A percentile compares a stretch with the other conserved stretches of the same genome.
Evolutionary conservation across 495 filamentous ascomycete species (phyloP).

Genomic region (Podospora appendiculata): DNA sequence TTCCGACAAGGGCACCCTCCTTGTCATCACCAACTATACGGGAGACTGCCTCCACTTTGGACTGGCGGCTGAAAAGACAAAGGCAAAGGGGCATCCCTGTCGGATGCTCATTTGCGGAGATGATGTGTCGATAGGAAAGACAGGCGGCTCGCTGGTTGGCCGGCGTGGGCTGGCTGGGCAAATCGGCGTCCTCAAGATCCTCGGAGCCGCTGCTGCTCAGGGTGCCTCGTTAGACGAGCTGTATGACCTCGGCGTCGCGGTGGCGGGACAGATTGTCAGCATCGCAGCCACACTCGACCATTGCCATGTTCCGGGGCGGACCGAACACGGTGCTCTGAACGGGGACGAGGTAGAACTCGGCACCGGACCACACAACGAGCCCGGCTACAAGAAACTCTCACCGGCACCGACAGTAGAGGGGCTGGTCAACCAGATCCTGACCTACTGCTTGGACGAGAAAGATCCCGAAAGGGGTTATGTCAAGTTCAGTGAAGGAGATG

Average conservation of each 20-base stretch:
- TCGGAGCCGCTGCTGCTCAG: constrained; percentile 30
- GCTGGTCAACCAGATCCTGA: constrained; percentile 46
- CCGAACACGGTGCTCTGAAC: constrained; percentile 43
- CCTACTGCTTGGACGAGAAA: constrained; percentile 45
- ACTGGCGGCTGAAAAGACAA: constrained; percentile 53
- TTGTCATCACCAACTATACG: constrained; percentile 62
- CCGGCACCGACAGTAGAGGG: constrained; percentile 47
- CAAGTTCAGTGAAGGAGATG: constrained; percentile 44
- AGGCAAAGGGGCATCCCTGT: constrained; percentile 45
- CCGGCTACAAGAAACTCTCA: constrained; percentile 46
- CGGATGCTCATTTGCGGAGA: constrained; percentile 53
- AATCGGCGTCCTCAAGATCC: constrained; percentile 32
- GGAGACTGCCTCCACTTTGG: constrained; percentile 60
- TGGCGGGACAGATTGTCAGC: constrained; percentile 48
- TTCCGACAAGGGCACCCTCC: constrained; percentile 47
- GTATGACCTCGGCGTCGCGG: constrained; percentile 46
- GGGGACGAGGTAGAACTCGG: constrained; percentile 47
- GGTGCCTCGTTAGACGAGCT: constrained; percentile 47
- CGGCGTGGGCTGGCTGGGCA: constrained; percentile 51
- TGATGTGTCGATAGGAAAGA: constrained; percentile 53
- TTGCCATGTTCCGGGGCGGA: constrained; percentile 54
- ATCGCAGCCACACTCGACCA: constrained; percentile 55
- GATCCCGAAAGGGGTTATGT: constrained; percentile 53
- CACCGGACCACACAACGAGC: constrained; percentile 58
- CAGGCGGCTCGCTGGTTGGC: constrained; percentile 45